Percentiles rank a stretch among this genome's conserved stretches.
phyloP scores from a whole-genome alignment of 768 basidiomycete species.

The Suillus paluster region DNA sequence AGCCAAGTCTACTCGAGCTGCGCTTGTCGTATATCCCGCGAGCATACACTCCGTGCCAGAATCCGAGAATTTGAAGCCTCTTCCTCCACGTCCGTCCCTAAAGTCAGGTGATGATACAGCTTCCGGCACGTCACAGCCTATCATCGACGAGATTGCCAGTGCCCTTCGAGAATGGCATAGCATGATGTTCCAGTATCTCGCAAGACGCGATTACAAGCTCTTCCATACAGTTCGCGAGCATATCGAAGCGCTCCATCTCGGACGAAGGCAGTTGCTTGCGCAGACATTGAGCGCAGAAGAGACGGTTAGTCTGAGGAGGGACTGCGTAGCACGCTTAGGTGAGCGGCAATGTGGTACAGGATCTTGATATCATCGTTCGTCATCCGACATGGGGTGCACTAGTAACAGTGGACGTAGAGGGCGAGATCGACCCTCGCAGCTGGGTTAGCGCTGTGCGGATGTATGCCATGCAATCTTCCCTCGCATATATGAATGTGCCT shows the following conservation, averaged over 20 bases:
- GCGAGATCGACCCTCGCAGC: conserved; percentile 76
- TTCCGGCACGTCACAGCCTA: conserved; percentile 81
- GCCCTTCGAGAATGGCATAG: conserved; percentile 96
- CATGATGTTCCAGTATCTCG: conserved; percentile 90
- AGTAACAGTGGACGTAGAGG: conserved; percentile 88
- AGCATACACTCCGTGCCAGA: conserved; percentile 78
- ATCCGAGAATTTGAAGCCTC: conserved; percentile 67
- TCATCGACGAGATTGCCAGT: conserved; percentile 97
- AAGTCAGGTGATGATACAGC: conserved; percentile 94
- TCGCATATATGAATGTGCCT: conserved; percentile 73
- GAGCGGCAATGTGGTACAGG: conserved; percentile 88
- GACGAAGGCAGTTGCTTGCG: conserved; percentile 88
- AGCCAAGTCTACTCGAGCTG: conserved; percentile 72
- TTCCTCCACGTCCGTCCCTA: conserved; percentile 91
- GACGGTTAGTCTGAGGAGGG: conserved; percentile 75
- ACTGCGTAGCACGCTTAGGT: conserved; percentile 90
- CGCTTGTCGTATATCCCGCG: conserved; percentile 71
- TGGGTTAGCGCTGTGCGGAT: conserved; percentile 91
- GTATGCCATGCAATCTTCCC: conserved; percentile 86
- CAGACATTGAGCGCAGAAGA: conserved; percentile 89
- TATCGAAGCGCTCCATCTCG: conserved; percentile 89
- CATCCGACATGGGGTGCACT: conserved; percentile 91
- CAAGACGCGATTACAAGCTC: conserved; percentile 84
- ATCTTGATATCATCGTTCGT: conserved; percentile 93
- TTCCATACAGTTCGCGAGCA: conserved; percentile 88